Percentiles rank a stretch among this genome's conserved stretches.
These are phyloP conservation scores for Thielaviopsis populi DNA, from an alignment of 2,329 filamentous ascomycete species.

Conservation along the genomic window DNA sequence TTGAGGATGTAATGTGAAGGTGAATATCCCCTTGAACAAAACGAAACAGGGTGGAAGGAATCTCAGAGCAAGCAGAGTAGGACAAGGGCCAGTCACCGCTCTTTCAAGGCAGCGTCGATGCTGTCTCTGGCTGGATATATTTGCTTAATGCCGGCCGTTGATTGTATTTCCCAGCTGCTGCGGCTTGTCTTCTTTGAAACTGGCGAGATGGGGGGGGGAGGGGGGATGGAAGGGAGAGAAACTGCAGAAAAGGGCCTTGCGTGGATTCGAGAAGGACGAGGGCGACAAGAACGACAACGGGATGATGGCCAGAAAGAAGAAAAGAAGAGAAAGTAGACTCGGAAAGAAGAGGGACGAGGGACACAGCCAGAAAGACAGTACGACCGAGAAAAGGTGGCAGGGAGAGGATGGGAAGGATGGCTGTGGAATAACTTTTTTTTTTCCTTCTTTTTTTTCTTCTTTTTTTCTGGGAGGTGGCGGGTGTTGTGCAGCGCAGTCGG, in stretches of 20 bases:
- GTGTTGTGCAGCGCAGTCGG: background rate
- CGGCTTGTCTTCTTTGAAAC: background rate
- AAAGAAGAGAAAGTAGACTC: background rate
- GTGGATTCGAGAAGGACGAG: background rate
- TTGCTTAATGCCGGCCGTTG: background rate
- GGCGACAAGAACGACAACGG: background rate
- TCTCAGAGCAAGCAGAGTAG: conserved; percentile 4
- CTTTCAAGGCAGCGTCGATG: conserved; percentile 8
- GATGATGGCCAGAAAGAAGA: background rate
- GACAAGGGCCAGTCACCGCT: conserved; percentile 14
- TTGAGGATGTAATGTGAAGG: conserved; percentile 2
- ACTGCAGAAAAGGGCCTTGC: background rate
- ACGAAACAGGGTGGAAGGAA: conserved; percentile 7
- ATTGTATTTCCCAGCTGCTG: background rate
- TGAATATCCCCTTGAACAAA: background rate
- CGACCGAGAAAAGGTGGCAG: conserved; percentile 1
- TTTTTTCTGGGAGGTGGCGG: background rate
- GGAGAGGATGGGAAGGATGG: background rate
- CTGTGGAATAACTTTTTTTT: background rate
- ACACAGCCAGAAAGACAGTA: background rate
- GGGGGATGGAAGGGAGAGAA: no score
- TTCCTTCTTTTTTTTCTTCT: background rate
- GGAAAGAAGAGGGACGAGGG: background rate
- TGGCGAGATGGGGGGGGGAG: no score
- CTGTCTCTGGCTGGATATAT: background rate